Base-by-base conservation (phyloP, 139 green algal species). In the Coelastrella sp. region DNA sequence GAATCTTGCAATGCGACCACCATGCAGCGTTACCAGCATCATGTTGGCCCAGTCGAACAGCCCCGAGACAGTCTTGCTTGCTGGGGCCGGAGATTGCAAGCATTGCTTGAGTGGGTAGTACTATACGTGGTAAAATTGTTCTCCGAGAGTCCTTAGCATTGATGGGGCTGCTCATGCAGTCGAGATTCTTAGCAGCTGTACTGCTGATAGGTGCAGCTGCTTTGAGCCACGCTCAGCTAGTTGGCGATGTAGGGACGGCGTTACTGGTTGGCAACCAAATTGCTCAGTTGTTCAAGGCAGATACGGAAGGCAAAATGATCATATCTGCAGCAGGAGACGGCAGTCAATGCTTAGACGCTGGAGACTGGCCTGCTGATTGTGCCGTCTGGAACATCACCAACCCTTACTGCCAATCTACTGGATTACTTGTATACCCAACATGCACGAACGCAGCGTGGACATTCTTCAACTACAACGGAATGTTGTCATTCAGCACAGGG, bases 381-480 rank as follows among this genome's bases (percentile, higher is more conserved):
- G 61, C 79, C 22, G 24, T 70, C 20, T 75, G 35, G 65, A 65
- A 75, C 59, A 58, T 56, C n/a, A 74, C 81, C 22, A 58, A 80
- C 74, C 81, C 81, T 7, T 86, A 73, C 81, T 86, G 81, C 81
- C 59, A 73, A 59, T 73, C 57, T 11, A 74, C 59, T 24, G 81
- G 81, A 58, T 19, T 80, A 58, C 25, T 80, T 24, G 74, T 80
- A 8, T 86, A 74, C 59, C 61, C 58, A 63, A 86, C 81, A 11
- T 86, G 81, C 81, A 86, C 57, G 20, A 86, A 86, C 24, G 59
- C 59, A 20, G 57, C 81, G 4, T 86, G 81, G 81, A 86, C 58
- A 27, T 86, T 86, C 59, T 86, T 86, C 81, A 86, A 86, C 14
- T 86, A 86, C 59, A 86, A 86, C n/a, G 81, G 81, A 63, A 86